Percentiles rank a stretch among this genome's conserved stretches.
phyloP scores from a whole-genome alignment of 2,329 filamentous ascomycete species.

The Daldinia eschscholtzii region DNA sequence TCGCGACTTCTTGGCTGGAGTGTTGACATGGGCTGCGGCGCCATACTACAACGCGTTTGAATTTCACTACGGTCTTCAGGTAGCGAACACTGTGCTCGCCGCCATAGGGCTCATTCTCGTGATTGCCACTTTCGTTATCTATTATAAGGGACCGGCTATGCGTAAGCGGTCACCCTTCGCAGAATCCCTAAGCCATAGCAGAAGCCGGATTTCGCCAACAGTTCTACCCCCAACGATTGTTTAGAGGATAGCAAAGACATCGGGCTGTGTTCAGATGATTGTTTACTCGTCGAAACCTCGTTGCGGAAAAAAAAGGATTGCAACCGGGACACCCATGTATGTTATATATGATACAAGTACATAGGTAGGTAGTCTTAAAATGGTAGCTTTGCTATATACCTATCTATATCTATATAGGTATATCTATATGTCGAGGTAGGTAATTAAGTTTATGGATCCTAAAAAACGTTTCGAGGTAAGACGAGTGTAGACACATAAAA shows the following conservation, averaged over 20 bases:
- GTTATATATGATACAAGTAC: too few relatives aligned
- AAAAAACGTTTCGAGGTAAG: too few relatives aligned
- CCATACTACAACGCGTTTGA: conserved; percentile 65
- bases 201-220: background rate
- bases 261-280: background rate
- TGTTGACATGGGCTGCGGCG: conserved; percentile 70
- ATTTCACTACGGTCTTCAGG: conserved; percentile 60
- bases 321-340: background rate
- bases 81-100: conserved; percentile 66
- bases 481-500: too few relatives aligned
- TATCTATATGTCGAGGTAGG: too few relatives aligned
- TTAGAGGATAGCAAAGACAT: background rate
- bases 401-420: too few relatives aligned
- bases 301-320: background rate
- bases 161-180: conserved; percentile 66
- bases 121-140: conserved; percentile 67
- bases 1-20: conserved; percentile 73
- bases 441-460: too few relatives aligned
- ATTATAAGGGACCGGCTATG: conserved; percentile 66
- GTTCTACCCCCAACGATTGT: background rate
- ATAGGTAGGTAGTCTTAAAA: too few relatives aligned
- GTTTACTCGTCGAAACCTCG: background rate
- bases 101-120: conserved; percentile 63
- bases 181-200: conserved; percentile 55
- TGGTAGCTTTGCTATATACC: too few relatives aligned